Evolutionary conservation across 352 stramenopile species (phyloP).

Genomic region (Chloridella minuta): DNA sequence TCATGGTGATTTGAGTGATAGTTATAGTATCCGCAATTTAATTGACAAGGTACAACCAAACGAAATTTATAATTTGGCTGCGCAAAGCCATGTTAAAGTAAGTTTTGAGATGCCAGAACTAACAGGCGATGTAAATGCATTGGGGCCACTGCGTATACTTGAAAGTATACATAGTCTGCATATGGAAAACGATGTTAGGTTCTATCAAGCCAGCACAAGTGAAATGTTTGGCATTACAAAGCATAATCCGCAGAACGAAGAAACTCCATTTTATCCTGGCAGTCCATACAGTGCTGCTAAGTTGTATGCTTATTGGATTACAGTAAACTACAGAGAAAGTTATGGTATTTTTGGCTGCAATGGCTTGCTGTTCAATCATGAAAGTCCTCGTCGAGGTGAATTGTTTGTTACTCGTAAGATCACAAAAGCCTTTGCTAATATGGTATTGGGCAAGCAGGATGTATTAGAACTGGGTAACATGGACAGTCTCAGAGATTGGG

Average conservation of each 20-base stretch:
- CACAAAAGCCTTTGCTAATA: slow-evolving; percentile 11
- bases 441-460: background rate
- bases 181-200: background rate
- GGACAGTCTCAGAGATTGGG: background rate
- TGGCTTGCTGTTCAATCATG: slow-evolving; percentile 12
- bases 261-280: slow-evolving; percentile 12
- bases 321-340: slow-evolving; percentile 12
- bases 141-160: background rate
- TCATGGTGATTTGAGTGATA: background rate
- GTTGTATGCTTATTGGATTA: slow-evolving; percentile 11
- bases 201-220: slow-evolving; percentile 13
- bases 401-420: slow-evolving; percentile 10
- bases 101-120: background rate
- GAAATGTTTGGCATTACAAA: background rate
- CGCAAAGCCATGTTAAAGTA: slow-evolving; percentile 14
- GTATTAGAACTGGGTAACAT: slow-evolving; percentile 11
- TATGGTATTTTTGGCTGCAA: background rate
- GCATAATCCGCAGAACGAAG: background rate
- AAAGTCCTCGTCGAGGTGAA: background rate
- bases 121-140: background rate
- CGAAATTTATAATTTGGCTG: slow-evolving; percentile 14
- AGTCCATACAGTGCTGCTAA: slow-evolving; percentile 1
- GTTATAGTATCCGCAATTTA: background rate
- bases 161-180: background rate
- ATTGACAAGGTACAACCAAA: background rate